Conservation (phyloP, 2,329 filamentous ascomycete species). For the Claviceps sp. region DNA sequence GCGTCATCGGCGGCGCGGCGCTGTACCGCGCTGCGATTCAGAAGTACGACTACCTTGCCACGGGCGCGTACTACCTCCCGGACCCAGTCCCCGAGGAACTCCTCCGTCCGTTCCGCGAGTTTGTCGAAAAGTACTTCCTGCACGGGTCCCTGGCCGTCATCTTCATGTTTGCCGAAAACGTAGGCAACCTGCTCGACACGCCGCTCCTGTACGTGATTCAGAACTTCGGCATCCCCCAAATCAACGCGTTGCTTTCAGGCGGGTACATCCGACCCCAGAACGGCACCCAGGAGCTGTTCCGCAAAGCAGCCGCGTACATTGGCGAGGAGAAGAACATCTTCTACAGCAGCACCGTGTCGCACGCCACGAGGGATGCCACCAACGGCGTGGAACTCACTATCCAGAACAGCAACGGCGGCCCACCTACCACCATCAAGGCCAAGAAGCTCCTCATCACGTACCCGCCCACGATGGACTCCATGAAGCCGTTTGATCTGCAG, state of each 20-base stretch:
- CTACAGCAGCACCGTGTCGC: slow-evolving; percentile 11
- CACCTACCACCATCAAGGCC: slow-evolving; percentile 17
- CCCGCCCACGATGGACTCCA: slow-evolving; percentile 20
- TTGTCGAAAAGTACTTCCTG: slow-evolving; percentile 27
- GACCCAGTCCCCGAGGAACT: slow-evolving; percentile 31
- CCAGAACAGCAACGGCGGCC: slow-evolving; percentile 11
- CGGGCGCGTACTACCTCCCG: slow-evolving; percentile 19
- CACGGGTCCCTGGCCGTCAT: slow-evolving; percentile 20
- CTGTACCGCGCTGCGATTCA: slow-evolving; percentile 1
- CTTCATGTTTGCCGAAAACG: slow-evolving; percentile 22
- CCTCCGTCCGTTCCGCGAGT: slow-evolving; percentile 26
- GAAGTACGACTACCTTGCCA: slow-evolving; percentile 1
- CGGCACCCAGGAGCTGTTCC: slow-evolving; percentile 12
- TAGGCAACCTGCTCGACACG: slow-evolving; percentile 24
- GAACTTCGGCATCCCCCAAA: slow-evolving; percentile 9
- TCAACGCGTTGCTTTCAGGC: slow-evolving; percentile 2
- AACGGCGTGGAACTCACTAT: slow-evolving; percentile 15
- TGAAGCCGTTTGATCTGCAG: slow-evolving; percentile 20
- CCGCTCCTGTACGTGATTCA: slow-evolving; percentile 28
- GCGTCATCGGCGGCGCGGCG: neutral
- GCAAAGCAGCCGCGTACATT: slow-evolving; percentile 13
- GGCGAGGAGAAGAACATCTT: slow-evolving; percentile 12
- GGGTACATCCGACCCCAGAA: slow-evolving; percentile 5
- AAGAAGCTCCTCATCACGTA: slow-evolving; percentile 22
- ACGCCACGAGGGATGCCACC: slow-evolving; percentile 9